Evolutionary conservation across 2,329 filamentous ascomycete genomes (phyloP).

Genomic region (Aspergillus sp.): DNA sequence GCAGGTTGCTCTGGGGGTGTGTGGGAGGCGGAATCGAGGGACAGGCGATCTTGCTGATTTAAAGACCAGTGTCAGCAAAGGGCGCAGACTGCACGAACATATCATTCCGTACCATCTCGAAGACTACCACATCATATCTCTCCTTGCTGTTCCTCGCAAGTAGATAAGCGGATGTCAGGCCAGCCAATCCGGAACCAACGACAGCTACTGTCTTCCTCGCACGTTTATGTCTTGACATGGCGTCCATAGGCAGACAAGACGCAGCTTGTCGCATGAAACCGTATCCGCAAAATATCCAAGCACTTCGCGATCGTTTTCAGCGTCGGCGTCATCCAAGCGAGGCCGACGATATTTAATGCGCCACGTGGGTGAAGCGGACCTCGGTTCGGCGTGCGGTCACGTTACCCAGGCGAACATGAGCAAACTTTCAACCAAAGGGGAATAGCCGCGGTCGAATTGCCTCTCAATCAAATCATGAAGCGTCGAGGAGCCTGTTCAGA

Average conservation of each 20-base stretch:
- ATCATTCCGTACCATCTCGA: constrained; percentile 50
- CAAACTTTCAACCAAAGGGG: neutral
- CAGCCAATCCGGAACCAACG: constrained; percentile 41
- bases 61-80: neutral
- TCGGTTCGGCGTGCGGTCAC: neutral
- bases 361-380: neutral
- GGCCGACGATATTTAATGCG: neutral
- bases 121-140: constrained; percentile 44
- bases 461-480: neutral
- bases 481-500: neutral
- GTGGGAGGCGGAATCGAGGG: constrained; percentile 10
- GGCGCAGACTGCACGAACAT: constrained; percentile 10
- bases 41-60: constrained; percentile 9
- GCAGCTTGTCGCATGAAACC: neutral
- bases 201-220: constrained; percentile 37
- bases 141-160: constrained; percentile 38
- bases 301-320: neutral
- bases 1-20: constrained; percentile 1
- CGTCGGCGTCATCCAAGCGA: neutral
- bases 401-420: neutral
- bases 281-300: neutral
- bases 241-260: neutral
- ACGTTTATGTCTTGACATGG: neutral
- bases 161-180: constrained; percentile 47
- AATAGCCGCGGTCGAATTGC: neutral